phyloP scores from a whole-genome alignment of 768 basidiomycete species.

The Wakefieldia striispora region DNA sequence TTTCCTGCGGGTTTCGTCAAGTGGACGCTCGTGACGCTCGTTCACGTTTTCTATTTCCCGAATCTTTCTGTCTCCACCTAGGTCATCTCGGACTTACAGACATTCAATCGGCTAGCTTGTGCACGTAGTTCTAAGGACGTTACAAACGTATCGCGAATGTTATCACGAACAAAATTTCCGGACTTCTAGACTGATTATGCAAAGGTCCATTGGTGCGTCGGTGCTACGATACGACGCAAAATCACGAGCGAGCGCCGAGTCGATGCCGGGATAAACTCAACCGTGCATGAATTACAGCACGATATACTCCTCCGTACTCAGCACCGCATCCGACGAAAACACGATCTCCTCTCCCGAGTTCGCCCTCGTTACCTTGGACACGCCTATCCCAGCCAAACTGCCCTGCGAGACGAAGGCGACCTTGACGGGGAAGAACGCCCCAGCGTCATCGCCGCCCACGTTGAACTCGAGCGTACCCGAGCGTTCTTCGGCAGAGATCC shows the following conservation, averaged over 20 bases:
- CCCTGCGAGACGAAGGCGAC: constrained; percentile 80
- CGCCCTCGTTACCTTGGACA: constrained; percentile 56
- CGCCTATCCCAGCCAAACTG: constrained; percentile 73
- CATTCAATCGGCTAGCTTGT: neutral
- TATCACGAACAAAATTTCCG: too few relatives aligned
- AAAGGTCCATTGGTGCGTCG: neutral
- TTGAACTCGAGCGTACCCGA: constrained; percentile 91
- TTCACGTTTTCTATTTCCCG: neutral
- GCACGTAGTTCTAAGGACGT: neutral
- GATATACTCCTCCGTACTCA: constrained; percentile 54
- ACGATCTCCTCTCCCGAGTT: constrained; percentile 47
- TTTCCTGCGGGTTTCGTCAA: neutral
- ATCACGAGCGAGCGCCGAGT: too few relatives aligned
- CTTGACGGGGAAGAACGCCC: constrained; percentile 89
- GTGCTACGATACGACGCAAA: too few relatives aligned
- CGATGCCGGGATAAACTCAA: too few relatives aligned
- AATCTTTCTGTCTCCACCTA: neutral
- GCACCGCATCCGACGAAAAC: constrained; percentile 56
- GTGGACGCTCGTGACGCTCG: neutral
- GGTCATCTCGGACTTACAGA: neutral
- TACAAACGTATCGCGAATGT: neutral
- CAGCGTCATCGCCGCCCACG: constrained; percentile 78
- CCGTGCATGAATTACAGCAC: constrained; percentile 38
- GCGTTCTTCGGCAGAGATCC: constrained; percentile 58
- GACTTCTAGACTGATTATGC: neutral